Conservation (phyloP, 169 alveolate species). For the Ichthyophthirius multifiliis region DNA sequence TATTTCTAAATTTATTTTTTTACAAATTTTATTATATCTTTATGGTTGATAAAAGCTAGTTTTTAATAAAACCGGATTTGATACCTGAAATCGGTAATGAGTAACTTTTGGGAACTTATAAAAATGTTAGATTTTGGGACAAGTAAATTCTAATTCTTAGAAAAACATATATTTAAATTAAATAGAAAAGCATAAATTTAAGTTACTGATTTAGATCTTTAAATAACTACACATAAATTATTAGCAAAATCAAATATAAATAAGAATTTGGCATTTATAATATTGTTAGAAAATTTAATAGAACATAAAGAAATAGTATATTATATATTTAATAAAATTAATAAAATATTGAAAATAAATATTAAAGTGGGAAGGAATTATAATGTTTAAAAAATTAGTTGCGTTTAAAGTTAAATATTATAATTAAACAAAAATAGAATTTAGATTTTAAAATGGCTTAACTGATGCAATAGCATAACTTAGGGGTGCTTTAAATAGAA, state of each 20-base stretch:
- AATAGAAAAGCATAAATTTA: not conserved
- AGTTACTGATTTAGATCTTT: not conserved
- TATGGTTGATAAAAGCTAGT: not conserved
- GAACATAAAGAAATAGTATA: not conserved
- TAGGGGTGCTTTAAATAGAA: not conserved
- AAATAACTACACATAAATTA: conserved; percentile 4
- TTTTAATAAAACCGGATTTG: not conserved
- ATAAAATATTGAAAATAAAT: not conserved
- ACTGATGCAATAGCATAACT: not conserved
- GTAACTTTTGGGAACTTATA: not conserved
- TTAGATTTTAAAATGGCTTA: not conserved
- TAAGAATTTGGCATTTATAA: not conserved
- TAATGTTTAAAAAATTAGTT: not conserved
- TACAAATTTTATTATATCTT: too few species aligned
- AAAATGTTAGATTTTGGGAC: not conserved
- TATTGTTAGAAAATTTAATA: not conserved
- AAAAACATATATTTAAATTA: not conserved
- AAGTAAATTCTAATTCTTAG: not conserved
- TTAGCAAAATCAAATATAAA: not conserved
- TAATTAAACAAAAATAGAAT: not conserved
- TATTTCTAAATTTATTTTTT: too few species aligned
- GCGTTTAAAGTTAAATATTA: not conserved
- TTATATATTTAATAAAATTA: not conserved
- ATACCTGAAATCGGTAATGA: not conserved
- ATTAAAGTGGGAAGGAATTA: not conserved